Evolutionary conservation across 768 basidiomycete genomes (phyloP).

Genomic region (Macrolepiota albuminosa): DNA sequence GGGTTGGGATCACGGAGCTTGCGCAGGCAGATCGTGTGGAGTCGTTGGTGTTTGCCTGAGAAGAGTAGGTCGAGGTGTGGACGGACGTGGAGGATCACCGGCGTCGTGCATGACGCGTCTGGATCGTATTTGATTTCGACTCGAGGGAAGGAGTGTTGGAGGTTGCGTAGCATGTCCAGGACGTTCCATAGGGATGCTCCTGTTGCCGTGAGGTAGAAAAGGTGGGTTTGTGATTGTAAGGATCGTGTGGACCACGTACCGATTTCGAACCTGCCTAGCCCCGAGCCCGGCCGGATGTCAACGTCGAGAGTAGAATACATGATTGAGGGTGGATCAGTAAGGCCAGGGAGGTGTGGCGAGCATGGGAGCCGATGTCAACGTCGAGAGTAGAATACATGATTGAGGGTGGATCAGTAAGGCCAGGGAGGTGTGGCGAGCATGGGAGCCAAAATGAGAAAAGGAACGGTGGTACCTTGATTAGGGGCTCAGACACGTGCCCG

Average conservation of each 20-base stretch:
- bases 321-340: background rate
- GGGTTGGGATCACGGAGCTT: constrained; percentile 64
- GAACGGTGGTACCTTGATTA: constrained; percentile 8
- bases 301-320: constrained; percentile 73
- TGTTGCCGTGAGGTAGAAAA: constrained; percentile 19
- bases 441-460: background rate
- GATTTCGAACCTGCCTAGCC: constrained; percentile 75
- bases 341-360: too few relatives aligned
- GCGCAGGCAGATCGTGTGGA: constrained; percentile 73
- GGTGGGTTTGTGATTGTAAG: background rate
- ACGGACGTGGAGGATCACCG: constrained; percentile 71
- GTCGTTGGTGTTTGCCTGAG: constrained; percentile 71
- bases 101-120: constrained; percentile 63
- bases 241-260: constrained; percentile 32
- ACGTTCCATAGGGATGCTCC: constrained; percentile 78
- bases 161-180: constrained; percentile 59
- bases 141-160: constrained; percentile 70
- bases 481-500: constrained; percentile 9
- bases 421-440: too few relatives aligned
- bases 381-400: constrained; percentile 67
- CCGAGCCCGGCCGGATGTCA: constrained; percentile 71
- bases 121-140: constrained; percentile 82
- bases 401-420: background rate
- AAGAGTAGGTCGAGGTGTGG: constrained; percentile 86
- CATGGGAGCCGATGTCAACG: constrained; percentile 69